Base-by-base conservation (phyloP, 352 stramenopile genomes). In the Phytopythium vexans region DNA sequence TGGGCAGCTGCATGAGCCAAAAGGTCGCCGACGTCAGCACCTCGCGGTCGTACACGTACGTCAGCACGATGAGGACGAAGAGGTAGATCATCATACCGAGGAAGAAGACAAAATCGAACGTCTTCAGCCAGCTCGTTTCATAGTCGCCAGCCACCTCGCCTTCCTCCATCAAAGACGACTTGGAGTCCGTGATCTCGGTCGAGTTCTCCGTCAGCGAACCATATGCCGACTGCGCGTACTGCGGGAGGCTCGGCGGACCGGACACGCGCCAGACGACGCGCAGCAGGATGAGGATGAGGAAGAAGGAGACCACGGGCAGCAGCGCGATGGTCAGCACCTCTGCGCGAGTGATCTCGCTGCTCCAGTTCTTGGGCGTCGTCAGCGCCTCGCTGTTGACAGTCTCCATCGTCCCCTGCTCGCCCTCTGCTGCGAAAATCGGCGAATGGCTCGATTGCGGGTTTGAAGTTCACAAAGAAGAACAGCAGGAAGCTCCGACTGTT, bases 231-330 rank as follows among this genome's bases (percentile, higher is more conserved):
- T 62, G 11, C 15, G 57, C 58, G 52, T 74, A 69, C 44, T 66
- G 62, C 16, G 73, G 64, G 8, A 78, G 54, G 27, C 54, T 33
- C 27, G 50, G 35, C 11, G 62, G 59, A 16, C 61, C 49, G 27
- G 74, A 68, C 41, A 82, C 73, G 41, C 82, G 77, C 77, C 80
- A 90, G 33, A 89, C 62, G 11, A 89, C 38, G 16, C 76, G 77
- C 44, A 91, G 56, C 47, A 91, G 51, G 32, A 89, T 58, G 64
- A 88, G 80, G 50, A 73, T 81, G 41, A 85, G 35, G 15, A 82
- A 41, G 34, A 89, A 58, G 31, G 76, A 66, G 34, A 74, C 38
- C 21, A 89, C 31, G 1, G 78, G 77, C 48, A 88, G 45, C 6
- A 59, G 58, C 9, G 66, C 60, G 21, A 89, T 57, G 37, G 60